These are phyloP conservation scores for Plasmodium knowlesi DNA, from an alignment of 169 alveolate genomes.

Conservation along the genomic window DNA sequence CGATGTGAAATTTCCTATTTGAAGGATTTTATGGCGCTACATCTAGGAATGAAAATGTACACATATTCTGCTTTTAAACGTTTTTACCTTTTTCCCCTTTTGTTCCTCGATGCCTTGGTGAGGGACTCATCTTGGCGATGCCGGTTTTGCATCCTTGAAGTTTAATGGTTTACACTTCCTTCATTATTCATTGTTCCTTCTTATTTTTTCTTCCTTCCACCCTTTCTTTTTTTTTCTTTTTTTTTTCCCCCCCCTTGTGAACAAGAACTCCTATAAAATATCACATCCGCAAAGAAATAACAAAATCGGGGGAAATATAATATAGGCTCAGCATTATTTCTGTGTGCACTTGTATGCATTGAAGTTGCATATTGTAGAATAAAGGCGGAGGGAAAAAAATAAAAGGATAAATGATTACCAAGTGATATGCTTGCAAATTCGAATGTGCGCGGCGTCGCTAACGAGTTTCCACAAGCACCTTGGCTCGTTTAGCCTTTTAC, in stretches of 20 bases:
- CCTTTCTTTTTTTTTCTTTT: not conserved
- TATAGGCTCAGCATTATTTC: not conserved
- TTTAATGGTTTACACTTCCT: not conserved
- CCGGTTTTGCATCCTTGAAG: not conserved
- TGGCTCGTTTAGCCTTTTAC: not conserved
- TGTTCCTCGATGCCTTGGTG: not conserved
- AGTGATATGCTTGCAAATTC: not conserved
- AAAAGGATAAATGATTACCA: not conserved
- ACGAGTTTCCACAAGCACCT: not conserved
- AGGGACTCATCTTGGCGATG: slow-evolving; percentile 12
- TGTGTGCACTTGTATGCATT: slow-evolving; percentile 59
- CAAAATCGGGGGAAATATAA: not conserved
- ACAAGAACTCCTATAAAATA: not conserved
- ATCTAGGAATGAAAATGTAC: slow-evolving; percentile 3
- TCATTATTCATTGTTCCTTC: not conserved
- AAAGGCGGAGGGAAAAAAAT: not conserved
- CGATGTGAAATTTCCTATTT: not conserved
- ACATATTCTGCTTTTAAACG: not conserved
- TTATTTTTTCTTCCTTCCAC: not conserved
- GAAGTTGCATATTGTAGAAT: slow-evolving; percentile 8
- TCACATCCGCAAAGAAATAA: not conserved
- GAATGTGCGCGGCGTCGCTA: not conserved
- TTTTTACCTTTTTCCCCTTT: not conserved
- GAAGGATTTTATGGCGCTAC: not conserved
- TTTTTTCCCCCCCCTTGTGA: not conserved